A percentile compares a stretch with the other conserved stretches of the same genome.
Conservation (phyloP, 345 rosid species). For the Camelina sativa region DNA sequence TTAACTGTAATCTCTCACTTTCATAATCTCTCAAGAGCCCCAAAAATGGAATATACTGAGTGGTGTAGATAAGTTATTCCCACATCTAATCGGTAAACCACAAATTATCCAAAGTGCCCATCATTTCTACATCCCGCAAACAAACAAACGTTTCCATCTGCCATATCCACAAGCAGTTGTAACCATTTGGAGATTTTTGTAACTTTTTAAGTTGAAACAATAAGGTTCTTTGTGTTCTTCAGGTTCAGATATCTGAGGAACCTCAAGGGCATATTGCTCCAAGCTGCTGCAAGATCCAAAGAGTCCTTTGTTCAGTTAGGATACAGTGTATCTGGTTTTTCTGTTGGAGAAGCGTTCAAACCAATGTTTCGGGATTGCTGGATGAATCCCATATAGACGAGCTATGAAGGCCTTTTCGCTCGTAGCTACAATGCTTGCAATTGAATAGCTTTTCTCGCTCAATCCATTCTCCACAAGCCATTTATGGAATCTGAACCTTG, state of each 20-base stretch:
- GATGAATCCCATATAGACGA: constrained; percentile 64
- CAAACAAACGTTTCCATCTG: constrained; percentile 20
- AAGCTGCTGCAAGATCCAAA: constrained; percentile 16
- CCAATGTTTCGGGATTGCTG: constrained; percentile 67
- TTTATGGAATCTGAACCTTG: constrained; percentile 57
- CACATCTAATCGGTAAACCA: constrained; percentile 9
- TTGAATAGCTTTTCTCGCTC: constrained; percentile 50
- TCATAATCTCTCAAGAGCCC: constrained; percentile 10
- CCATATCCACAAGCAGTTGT: constrained; percentile 1
- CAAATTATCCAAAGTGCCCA: not conserved
- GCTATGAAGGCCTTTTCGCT: constrained; percentile 61
- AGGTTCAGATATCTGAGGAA: not conserved
- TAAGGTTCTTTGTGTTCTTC: constrained; percentile 6
- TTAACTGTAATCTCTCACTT: not conserved
- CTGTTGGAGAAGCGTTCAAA: constrained; percentile 50
- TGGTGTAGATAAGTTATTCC: constrained; percentile 12
- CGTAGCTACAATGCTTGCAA: constrained; percentile 71
- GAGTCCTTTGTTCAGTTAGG: constrained; percentile 16
- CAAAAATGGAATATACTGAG: not conserved
- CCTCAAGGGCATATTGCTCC: constrained; percentile 6
- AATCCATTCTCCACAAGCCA: constrained; percentile 63
- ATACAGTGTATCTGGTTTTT: constrained; percentile 26
- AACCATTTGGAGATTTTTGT: constrained; percentile 4
- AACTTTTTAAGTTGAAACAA: not conserved
- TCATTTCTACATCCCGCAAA: constrained; percentile 12